Percentiles rank a stretch among this genome's conserved stretches.
Evolutionary conservation across 228 moss, liverwort and hornwort genomes (phyloP).

Genomic region (Sphagnum magellanicum): DNA sequence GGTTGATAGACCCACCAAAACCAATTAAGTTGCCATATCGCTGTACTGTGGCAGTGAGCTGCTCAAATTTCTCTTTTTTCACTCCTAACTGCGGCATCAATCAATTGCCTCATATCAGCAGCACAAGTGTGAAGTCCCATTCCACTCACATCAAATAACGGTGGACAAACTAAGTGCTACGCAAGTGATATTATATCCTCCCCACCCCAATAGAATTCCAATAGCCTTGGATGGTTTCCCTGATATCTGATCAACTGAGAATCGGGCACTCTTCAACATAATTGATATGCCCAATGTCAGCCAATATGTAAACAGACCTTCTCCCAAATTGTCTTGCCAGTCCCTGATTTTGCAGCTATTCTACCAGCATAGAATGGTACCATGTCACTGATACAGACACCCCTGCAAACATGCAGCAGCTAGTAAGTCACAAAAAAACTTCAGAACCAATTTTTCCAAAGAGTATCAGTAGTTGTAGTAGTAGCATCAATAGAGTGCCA

Average conservation of each 20-base stretch:
- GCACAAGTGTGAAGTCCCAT: neutral
- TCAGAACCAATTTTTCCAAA: no score
- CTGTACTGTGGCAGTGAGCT: conserved; percentile 62
- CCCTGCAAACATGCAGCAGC: conserved; percentile 26
- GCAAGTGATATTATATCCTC: no score
- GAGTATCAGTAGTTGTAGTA: no score
- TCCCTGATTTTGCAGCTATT: conserved; percentile 65
- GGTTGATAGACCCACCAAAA: conserved; percentile 46
- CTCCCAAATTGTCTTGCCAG: conserved; percentile 53
- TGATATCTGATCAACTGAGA: no score
- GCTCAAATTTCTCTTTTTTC: conserved; percentile 71
- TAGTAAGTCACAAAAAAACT: neutral
- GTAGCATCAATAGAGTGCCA: no score
- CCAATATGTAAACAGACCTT: conserved; percentile 30
- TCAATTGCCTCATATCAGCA: neutral
- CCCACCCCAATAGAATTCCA: no score
- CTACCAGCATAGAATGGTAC: conserved; percentile 87
- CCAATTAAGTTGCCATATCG: conserved; percentile 91
- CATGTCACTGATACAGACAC: conserved; percentile 98
- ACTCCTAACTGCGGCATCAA: conserved; percentile 58
- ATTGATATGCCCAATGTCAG: neutral
- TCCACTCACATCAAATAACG: no score
- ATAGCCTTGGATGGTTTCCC: no score
- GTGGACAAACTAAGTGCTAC: no score
- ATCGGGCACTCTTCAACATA: neutral